Conservation (phyloP, 768 basidiomycete species). For the Naganishia vaughanmartiniae region DNA sequence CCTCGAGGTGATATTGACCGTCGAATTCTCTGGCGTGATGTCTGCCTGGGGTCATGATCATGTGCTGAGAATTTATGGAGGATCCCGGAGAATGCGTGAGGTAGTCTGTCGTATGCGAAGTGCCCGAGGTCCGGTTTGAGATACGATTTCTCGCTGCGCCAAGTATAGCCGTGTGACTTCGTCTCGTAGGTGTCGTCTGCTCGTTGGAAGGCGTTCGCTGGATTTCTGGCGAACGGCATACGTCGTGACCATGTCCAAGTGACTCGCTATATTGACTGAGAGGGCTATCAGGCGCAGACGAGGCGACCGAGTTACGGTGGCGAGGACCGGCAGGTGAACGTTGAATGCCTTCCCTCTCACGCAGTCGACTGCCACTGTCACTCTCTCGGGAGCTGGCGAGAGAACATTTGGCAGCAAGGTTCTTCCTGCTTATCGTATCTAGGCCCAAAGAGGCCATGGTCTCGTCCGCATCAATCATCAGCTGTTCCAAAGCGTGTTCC, state of each 20-base stretch:
- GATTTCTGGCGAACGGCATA: constrained; percentile 15
- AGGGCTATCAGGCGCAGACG: constrained; percentile 13
- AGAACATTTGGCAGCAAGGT: constrained; percentile 4
- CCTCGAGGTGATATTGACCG: constrained; percentile 10
- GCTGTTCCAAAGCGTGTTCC: constrained; percentile 22
- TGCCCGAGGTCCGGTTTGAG: constrained; percentile 18
- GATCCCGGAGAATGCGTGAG: constrained; percentile 21
- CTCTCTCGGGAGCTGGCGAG: neutral
- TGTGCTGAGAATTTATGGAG: constrained; percentile 13
- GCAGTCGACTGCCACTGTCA: neutral
- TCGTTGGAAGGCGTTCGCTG: neutral
- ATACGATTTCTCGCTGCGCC: constrained; percentile 15
- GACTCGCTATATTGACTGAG: constrained; percentile 21
- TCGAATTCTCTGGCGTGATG: constrained; percentile 10
- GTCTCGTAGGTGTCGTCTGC: constrained; percentile 18
- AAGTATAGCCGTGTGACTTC: constrained; percentile 14
- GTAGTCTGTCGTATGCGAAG: constrained; percentile 20
- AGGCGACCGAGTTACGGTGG: neutral
- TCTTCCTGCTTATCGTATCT: constrained; percentile 19
- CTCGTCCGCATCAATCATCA: constrained; percentile 16
- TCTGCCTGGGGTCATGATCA: constrained; percentile 17
- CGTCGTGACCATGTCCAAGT: constrained; percentile 8
- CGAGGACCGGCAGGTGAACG: constrained; percentile 12
- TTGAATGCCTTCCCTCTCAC: neutral
- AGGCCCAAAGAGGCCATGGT: constrained; percentile 18